These are phyloP conservation scores for Sextonia rubra DNA, from an alignment of 164 flowering plant genomes.

Conservation along the genomic window DNA sequence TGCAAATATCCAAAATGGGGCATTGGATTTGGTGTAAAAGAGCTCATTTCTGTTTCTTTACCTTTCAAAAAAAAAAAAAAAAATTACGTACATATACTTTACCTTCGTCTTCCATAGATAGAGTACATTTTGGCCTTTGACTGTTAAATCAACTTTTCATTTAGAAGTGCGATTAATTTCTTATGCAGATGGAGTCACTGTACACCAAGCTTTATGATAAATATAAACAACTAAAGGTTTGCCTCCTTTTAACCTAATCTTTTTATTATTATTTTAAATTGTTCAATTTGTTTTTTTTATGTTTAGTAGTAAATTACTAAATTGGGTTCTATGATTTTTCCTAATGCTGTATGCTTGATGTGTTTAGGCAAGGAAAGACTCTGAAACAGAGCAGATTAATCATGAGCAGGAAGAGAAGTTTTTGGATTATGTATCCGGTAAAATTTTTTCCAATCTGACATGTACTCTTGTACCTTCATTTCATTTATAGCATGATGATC, in stretches of 20 bases:
- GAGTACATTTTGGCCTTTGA: too few relatives aligned
- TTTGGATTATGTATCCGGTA: constrained; percentile 41
- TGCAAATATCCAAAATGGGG: too few relatives aligned
- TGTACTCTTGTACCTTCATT: neutral
- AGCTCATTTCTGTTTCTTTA: too few relatives aligned
- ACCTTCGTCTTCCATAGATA: too few relatives aligned
- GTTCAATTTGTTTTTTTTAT: neutral
- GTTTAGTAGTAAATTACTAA: neutral
- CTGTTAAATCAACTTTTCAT: too few relatives aligned
- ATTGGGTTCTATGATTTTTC: neutral
- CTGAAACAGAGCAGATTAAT: constrained; percentile 42
- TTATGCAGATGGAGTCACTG: constrained; percentile 1
- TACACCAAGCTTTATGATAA: constrained; percentile 4
- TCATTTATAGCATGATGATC: neutral
- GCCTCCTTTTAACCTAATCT: neutral
- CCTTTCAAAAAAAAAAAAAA: too few relatives aligned
- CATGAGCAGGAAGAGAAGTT: constrained; percentile 60
- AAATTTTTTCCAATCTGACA: neutral
- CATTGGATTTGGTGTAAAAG: too few relatives aligned
- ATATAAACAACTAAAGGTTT: constrained; percentile 2
- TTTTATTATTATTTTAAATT: too few relatives aligned
- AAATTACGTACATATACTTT: too few relatives aligned
- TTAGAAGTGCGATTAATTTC: neutral
- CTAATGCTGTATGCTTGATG: neutral
- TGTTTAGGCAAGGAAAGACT: constrained; percentile 34